Evolutionary conservation across 352 stramenopile genomes (phyloP).

Genomic region (Pythium utonaiense): DNA sequence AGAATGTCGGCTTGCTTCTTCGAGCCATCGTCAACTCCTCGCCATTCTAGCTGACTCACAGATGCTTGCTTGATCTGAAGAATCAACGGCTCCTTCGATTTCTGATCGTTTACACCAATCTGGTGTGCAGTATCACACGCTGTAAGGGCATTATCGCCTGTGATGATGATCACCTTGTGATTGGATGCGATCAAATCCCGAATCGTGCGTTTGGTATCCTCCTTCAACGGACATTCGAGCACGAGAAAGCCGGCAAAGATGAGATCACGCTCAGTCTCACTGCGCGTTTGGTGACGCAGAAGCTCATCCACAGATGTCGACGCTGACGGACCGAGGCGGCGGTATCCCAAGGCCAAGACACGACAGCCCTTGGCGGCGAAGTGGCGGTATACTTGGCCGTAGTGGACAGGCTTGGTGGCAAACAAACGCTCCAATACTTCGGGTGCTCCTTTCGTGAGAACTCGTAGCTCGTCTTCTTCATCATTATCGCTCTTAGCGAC

Average conservation of each 20-base stretch:
- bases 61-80: slow-evolving; percentile 10
- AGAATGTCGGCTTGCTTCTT: slow-evolving; percentile 9
- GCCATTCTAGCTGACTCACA: slow-evolving; percentile 24
- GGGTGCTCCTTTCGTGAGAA: slow-evolving; percentile 93
- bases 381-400: slow-evolving; percentile 35
- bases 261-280: slow-evolving; percentile 79
- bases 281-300: slow-evolving; percentile 26
- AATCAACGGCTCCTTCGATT: slow-evolving; percentile 23
- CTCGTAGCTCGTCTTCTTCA: slow-evolving; percentile 26
- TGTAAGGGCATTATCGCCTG: slow-evolving; percentile 92
- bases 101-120: slow-evolving; percentile 60
- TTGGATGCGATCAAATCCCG: slow-evolving; percentile 69
- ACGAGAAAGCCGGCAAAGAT: slow-evolving; percentile 92
- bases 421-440: slow-evolving; percentile 87
- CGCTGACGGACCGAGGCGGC: slow-evolving; percentile 27
- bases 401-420: slow-evolving; percentile 66
- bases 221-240: slow-evolving; percentile 92
- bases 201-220: slow-evolving; percentile 84
- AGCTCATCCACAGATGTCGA: slow-evolving; percentile 16
- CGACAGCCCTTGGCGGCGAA: slow-evolving; percentile 40
- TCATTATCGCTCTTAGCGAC: slow-evolving; percentile 33
- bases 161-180: slow-evolving; percentile 92
- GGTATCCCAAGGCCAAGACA: slow-evolving; percentile 90
- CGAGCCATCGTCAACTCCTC: slow-evolving; percentile 24
- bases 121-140: slow-evolving; percentile 90